Base-by-base conservation (phyloP, 2,329 filamentous ascomycete genomes). In the Huntiella savannae region DNA sequence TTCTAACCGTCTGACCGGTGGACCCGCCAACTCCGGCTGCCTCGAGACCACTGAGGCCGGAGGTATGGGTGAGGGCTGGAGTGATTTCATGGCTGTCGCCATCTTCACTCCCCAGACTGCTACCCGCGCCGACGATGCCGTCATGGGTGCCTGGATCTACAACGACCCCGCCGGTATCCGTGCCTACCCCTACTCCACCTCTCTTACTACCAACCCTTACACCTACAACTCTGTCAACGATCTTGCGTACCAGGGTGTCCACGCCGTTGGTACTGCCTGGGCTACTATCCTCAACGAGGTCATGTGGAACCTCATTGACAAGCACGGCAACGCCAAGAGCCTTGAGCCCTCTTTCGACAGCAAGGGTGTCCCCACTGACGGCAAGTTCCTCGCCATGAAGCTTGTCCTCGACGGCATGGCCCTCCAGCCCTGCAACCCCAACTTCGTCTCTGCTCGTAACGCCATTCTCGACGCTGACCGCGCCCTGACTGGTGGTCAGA, bases 61-160 rank as follows among this genome's bases (percentile, higher is more conserved):
- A 6, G 71, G 71, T 35, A 72, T 75, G 71, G 70, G 70, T 33
- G 71, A 75, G 48, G 71, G 71, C 34, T 75, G 71, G 71, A 60
- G 64, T 47, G 71, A 75, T 52, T 71, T 73, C 57, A 68, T 67
- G 57, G 70, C 70, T 4, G 66, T 64, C 0, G 66, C 69, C 4
- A 61, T 72, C 49, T 62, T 64, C 43, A 54, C 70, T 48, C 67
- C 68, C 58, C 40, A 61, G 3, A 50, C 50, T 11, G 67, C 72
- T 54, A 71, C 63, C 4, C 60, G 68, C 39, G 51, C 48, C 3
- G 67, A 56, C 2, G 57, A 69, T 56, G 71, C 69, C 53, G 49
- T 62, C 7, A 63, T 73, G 56, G 71, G 67, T 5, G 62, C 61
- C 19, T 75, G 70, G 69, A 60, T 71, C 2, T 56, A 56, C 50